A percentile compares a stretch with the other conserved stretches of the same genome.
These are phyloP conservation scores for Apiotrichum brassicae DNA, from an alignment of 1,284 basidiomycete genomes.

Conservation along the genomic window DNA sequence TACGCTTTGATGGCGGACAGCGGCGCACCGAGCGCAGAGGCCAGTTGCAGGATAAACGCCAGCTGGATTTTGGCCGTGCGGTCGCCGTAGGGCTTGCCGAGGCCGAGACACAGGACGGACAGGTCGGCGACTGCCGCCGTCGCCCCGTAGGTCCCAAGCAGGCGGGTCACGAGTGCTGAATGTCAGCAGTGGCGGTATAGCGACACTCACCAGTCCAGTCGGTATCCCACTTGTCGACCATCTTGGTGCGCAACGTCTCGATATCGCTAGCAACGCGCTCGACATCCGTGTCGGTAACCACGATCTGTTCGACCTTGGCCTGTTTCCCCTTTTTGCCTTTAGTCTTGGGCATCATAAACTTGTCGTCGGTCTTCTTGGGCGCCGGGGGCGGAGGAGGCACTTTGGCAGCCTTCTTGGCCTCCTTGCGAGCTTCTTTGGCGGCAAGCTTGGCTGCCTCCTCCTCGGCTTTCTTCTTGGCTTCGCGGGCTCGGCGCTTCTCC, in stretches of 20 bases:
- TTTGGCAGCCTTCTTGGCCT: constrained; percentile 22
- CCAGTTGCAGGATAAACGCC: constrained; percentile 24
- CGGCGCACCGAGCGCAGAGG: constrained; percentile 8
- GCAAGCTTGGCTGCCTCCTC: constrained; percentile 33
- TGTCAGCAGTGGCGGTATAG: neutral
- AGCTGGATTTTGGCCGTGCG: constrained; percentile 43
- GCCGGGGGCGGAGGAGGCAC: neutral
- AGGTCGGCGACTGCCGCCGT: neutral
- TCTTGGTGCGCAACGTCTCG: constrained; percentile 31
- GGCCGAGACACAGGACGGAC: constrained; percentile 34
- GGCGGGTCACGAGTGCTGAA: constrained; percentile 2
- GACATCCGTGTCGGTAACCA: constrained; percentile 13
- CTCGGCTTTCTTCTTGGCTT: constrained; percentile 65
- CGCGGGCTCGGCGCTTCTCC: constrained; percentile 69
- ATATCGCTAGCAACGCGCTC: constrained; percentile 18
- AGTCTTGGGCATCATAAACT: constrained; percentile 15
- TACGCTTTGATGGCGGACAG: constrained; percentile 22
- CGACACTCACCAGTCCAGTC: constrained; percentile 28
- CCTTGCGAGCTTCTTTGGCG: constrained; percentile 29
- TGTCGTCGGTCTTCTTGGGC: constrained; percentile 6
- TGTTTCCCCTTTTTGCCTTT: constrained; percentile 13
- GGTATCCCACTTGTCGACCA: constrained; percentile 35
- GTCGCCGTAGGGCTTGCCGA: constrained; percentile 35
- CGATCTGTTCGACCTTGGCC: constrained; percentile 10
- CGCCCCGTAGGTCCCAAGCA: neutral